Evolutionary conservation across 2,329 filamentous ascomycete genomes (phyloP), one percentile per base, ranked within the genome.

Genomic region (Pseudovirgaria hyperparasitica): DNA sequence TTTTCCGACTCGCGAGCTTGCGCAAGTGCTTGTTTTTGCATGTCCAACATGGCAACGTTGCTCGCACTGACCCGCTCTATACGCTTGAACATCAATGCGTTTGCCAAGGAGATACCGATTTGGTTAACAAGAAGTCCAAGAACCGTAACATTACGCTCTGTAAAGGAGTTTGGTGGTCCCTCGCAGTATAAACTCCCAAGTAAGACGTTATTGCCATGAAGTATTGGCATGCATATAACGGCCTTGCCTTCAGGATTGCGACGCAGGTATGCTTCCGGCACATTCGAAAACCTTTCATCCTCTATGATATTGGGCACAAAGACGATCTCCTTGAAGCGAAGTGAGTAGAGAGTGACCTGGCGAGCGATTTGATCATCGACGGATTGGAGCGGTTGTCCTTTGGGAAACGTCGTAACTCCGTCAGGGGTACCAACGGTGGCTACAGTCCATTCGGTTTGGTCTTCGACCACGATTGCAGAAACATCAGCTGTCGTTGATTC

Each of bases 201-300:
- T 4, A 86, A 62, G 5, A 71, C 67, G 27, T 78, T 76, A 17
- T 70, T 66, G 4, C 76, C 80, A 46, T 85, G 79, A 24, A 73
- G 63, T 30, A 87, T 86, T 0, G 81, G 81, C 20, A 86, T 72
- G n/a, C 77, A 75, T 33, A 87, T 85, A 33, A 86, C 72, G 4
- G 78, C 73, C 43, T 75, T 80, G 40, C 80, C 78, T 18, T 68
- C 57, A 0, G 77, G 76, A 36, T 84, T 79, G 28, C 66, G 65
- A 37, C 70, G 63, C 16, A 81, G 56, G 70, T 80, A 86, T 1
- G 65, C 59, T 13, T 78, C 69, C 24, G 67, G 72, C 5, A 85
- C 77, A 34, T 82, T 84, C 23, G 77, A 76, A 37, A 86, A 85
- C 17, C 80, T 65, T 48, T 86, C 81, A 42, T 87, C 81, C 25